Evolutionary conservation across 495 filamentous ascomycete genomes (phyloP).

Genomic region (Daldinia loculata): DNA sequence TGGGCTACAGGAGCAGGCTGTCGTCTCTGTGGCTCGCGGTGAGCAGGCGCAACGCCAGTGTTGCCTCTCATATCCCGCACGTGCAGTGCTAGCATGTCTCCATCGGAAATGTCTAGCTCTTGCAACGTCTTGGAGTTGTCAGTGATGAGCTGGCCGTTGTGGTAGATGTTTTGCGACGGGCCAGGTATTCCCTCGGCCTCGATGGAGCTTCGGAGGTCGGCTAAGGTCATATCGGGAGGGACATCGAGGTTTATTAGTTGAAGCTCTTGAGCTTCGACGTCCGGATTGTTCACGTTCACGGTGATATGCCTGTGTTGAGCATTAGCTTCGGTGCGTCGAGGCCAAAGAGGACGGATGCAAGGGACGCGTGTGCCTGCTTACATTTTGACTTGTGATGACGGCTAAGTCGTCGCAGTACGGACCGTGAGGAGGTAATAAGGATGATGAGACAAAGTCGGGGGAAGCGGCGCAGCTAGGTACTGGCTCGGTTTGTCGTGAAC

Average conservation of each 20-base stretch:
- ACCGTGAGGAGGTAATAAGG: constrained; percentile 9
- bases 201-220: constrained; percentile 86
- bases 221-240: constrained; percentile 81
- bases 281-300: constrained; percentile 80
- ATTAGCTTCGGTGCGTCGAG: constrained; percentile 30
- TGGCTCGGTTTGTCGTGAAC: constrained; percentile 5
- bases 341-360: not conserved
- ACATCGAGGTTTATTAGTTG: constrained; percentile 88
- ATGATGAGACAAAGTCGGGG: constrained; percentile 10
- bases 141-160: constrained; percentile 83
- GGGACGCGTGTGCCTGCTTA: constrained; percentile 25
- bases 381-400: constrained; percentile 31
- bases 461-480: constrained; percentile 14
- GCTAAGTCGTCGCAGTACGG: constrained; percentile 18
- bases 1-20: constrained; percentile 45
- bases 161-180: constrained; percentile 76
- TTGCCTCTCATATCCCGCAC: constrained; percentile 65
- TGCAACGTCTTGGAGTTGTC: constrained; percentile 81
- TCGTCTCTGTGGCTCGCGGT: constrained; percentile 42
- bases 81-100: constrained; percentile 91
- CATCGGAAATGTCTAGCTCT: constrained; percentile 82
- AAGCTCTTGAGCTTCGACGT: constrained; percentile 66
- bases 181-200: constrained; percentile 64
- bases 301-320: constrained; percentile 74
- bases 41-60: constrained; percentile 48